Conservation (phyloP, 78 protist genomes). For the Bigelowiella natans region DNA sequence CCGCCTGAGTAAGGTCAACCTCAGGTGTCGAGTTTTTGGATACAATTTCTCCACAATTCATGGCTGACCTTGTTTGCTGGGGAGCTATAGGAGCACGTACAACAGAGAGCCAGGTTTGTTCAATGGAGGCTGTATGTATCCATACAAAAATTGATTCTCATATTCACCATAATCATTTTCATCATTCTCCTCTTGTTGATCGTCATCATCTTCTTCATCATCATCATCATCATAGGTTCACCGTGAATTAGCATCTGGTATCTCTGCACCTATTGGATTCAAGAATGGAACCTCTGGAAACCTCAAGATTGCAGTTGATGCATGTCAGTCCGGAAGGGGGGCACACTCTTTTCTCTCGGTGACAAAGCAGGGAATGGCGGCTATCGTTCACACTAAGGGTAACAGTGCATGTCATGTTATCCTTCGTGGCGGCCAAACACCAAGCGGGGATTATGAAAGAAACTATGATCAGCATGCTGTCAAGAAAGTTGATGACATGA, state of each 20-base stretch:
- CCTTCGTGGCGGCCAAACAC: conserved; percentile 21
- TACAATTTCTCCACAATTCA: conserved; percentile 16
- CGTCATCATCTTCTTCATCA: neutral
- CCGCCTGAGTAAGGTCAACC: too few species aligned
- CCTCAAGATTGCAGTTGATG: conserved; percentile 1
- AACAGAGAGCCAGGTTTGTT: conserved; percentile 17
- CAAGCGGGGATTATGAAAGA: neutral
- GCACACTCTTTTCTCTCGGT: conserved; percentile 16
- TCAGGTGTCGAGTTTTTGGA: conserved; percentile 16
- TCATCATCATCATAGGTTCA: neutral
- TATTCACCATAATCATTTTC: too few species aligned
- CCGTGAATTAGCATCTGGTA: conserved; percentile 17
- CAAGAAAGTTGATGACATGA: neutral
- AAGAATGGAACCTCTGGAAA: conserved; percentile 22
- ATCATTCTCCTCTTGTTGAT: too few species aligned
- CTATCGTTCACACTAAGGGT: conserved; percentile 16
- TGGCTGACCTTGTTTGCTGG: conserved; percentile 21
- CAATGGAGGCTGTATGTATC: neutral
- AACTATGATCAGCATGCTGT: neutral
- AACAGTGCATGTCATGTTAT: conserved; percentile 17
- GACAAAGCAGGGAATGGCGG: conserved; percentile 13
- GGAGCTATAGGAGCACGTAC: conserved; percentile 21
- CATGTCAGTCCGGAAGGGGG: neutral
- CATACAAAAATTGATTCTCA: neutral
- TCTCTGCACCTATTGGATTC: conserved; percentile 24